These are phyloP conservation scores for Oropetium thomaeum DNA, from an alignment of 176 grass and related monocot genomes.

Conservation along the genomic window DNA sequence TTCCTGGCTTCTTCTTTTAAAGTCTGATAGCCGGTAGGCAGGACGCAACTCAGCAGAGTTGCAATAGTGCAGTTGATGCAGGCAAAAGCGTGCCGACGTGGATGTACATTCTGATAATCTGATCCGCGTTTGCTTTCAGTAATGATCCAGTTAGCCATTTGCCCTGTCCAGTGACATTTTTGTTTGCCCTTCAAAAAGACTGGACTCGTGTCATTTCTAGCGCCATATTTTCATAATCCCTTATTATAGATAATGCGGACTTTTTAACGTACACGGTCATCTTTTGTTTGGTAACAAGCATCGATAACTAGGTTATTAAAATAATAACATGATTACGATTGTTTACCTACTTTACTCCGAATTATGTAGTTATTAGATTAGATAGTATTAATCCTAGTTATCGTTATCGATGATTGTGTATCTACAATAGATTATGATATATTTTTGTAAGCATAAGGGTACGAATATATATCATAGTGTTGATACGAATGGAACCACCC, in stretches of 20 bases:
- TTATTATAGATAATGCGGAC: too few species aligned
- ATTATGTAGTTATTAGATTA: too few species aligned
- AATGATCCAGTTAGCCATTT: background rate
- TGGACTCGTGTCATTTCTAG: background rate
- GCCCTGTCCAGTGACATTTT: background rate
- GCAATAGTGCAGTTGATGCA: background rate
- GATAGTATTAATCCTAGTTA: too few species aligned
- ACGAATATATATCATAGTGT: background rate
- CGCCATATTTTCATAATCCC: too few species aligned
- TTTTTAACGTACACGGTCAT: background rate
- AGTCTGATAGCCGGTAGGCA: slow-evolving; percentile 9
- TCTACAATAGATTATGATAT: background rate
- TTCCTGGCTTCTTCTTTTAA: slow-evolving; percentile 17
- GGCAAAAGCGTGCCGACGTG: slow-evolving; percentile 9
- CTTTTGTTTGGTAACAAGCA: background rate
- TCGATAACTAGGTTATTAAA: background rate
- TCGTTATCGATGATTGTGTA: too few species aligned
- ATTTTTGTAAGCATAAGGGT: background rate
- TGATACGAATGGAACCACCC: background rate
- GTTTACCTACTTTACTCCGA: slow-evolving; percentile 4
- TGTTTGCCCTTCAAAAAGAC: background rate
- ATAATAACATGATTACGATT: background rate
- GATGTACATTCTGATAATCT: background rate
- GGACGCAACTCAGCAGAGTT: background rate
- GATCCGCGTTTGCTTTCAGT: slow-evolving; percentile 10